Evolutionary conservation across 2,329 filamentous ascomycete genomes (phyloP), one percentile per base, ranked within the genome.

Genomic region (Fusarium illudens): DNA sequence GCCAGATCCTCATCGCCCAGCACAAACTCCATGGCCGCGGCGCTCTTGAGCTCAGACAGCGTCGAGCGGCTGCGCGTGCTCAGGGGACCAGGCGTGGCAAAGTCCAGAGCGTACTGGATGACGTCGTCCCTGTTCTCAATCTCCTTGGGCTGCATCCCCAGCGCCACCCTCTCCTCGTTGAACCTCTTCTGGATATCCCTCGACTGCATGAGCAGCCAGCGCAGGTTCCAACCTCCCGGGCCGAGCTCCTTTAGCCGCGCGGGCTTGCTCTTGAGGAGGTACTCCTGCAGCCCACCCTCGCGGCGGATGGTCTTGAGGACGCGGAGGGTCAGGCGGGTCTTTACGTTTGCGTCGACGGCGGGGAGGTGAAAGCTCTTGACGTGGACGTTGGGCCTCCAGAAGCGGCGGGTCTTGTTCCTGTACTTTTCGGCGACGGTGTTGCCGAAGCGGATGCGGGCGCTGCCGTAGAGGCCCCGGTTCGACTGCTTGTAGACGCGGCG

Each of bases 141-240:
- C 44, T 77, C 72, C 65, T 73, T 78, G 15, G 79, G 79, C 52
- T 78, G 73, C 61, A 97, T 75, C 0, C 93, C 92, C 51, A 96
- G 77, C 19, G 81, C 81, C 60, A 83, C 80, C 64, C 93, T 84
- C 82, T 97, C 85, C 51, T 81, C 77, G 39, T 86, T 85, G 75
- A 94, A 92, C 68, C 87, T 83, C 70, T 86, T 85, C 77, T 89
- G 88, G 52, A 96, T 86, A 19, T 81, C 80, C 1, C 75, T 74
- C 5, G 89, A 94, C 82, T 95, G 92, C 90, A 97, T 93, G 64
- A 99, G 84, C 65, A 92, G 87, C 92, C 94, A 97, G 68, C 96
- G 85, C 75, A 99, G 82, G 72, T 90, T 88, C 96, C 96, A 99
- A 7, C 96, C 96, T 69, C 91, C 91, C 54, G 95, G 89, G 6